Conservation (phyloP, 202 grass and related monocot genomes). For the Bolboschoenoplectus hybrid region DNA sequence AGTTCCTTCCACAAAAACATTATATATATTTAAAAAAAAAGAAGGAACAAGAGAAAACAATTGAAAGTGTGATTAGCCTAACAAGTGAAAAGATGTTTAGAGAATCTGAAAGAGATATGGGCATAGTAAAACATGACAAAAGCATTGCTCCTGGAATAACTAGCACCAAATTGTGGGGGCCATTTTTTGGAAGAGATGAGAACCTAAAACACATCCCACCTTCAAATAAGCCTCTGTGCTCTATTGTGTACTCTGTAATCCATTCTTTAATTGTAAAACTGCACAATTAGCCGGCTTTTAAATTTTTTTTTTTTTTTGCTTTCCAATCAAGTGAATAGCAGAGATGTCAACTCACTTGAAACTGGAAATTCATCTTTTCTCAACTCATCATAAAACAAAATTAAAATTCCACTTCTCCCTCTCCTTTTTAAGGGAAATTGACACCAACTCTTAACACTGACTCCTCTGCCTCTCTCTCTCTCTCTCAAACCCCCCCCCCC, state of each 20-base stretch:
- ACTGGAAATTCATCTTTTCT: slow-evolving; percentile 46
- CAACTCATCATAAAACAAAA: slow-evolving; percentile 52
- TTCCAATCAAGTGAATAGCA: slow-evolving; percentile 22
- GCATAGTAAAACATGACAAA: slow-evolving; percentile 45
- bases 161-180: slow-evolving; percentile 50
- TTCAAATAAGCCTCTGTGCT: slow-evolving; percentile 48
- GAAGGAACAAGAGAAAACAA: slow-evolving; percentile 13
- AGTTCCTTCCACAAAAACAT: slow-evolving; percentile 2
- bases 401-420: slow-evolving; percentile 50
- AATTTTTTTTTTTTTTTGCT: neutral
- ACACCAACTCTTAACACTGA: slow-evolving; percentile 36
- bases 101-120: slow-evolving; percentile 38
- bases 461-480: neutral
- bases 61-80: slow-evolving; percentile 44
- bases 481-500: neutral
- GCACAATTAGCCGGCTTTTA: neutral
- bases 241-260: slow-evolving; percentile 48
- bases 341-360: slow-evolving; percentile 13
- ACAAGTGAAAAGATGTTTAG: slow-evolving; percentile 36
- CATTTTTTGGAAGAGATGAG: slow-evolving; percentile 56
- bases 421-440: slow-evolving; percentile 68
- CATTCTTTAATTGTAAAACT: slow-evolving; percentile 38
- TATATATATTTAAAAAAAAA: neutral
- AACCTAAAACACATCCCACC: slow-evolving; percentile 59
- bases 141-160: slow-evolving; percentile 48